Evolutionary conservation across 1,284 basidiomycete genomes (phyloP).

Genomic region (Schizopora paradoxa): DNA sequence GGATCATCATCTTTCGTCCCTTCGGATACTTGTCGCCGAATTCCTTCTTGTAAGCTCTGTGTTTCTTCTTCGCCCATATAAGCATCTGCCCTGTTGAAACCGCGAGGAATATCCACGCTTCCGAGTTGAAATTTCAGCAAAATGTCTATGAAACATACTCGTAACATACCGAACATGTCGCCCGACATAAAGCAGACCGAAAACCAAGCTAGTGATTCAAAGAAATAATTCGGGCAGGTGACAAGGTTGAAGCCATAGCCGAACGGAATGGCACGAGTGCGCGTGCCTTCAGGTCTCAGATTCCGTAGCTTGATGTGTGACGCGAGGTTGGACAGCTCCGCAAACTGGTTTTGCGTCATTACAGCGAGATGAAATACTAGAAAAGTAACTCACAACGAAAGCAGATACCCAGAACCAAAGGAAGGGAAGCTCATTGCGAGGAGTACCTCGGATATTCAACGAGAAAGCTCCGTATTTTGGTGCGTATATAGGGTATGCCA

Average conservation of each 20-base stretch:
- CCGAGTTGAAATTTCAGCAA: constrained; percentile 8
- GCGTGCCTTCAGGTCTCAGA: constrained; percentile 79
- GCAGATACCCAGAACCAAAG: constrained; percentile 62
- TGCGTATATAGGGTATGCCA: constrained; percentile 79
- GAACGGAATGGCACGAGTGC: constrained; percentile 76
- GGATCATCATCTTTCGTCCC: constrained; percentile 75
- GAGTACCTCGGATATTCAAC: constrained; percentile 59
- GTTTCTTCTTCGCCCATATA: constrained; percentile 91
- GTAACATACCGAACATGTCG: constrained; percentile 63
- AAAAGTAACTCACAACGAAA: constrained; percentile 62
- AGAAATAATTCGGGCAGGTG: constrained; percentile 94
- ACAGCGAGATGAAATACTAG: constrained; percentile 1
- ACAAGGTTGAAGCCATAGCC: constrained; percentile 86
- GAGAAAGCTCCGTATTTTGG: constrained; percentile 60
- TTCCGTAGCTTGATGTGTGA: constrained; percentile 80
- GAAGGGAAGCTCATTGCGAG: constrained; percentile 65
- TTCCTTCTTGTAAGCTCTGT: constrained; percentile 87
- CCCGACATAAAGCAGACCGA: constrained; percentile 76
- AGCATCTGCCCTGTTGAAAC: constrained; percentile 74
- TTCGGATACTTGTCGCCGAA: constrained; percentile 84
- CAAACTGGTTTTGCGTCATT: too few relatives aligned
- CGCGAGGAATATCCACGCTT: constrained; percentile 70
- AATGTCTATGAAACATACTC: constrained; percentile 3
- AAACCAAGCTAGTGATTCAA: constrained; percentile 80
- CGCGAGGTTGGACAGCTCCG: constrained; percentile 83